These are phyloP conservation scores for Magnusiomyces suaveolens DNA, from an alignment of 1,139 yeast species.

Conservation along the genomic window DNA sequence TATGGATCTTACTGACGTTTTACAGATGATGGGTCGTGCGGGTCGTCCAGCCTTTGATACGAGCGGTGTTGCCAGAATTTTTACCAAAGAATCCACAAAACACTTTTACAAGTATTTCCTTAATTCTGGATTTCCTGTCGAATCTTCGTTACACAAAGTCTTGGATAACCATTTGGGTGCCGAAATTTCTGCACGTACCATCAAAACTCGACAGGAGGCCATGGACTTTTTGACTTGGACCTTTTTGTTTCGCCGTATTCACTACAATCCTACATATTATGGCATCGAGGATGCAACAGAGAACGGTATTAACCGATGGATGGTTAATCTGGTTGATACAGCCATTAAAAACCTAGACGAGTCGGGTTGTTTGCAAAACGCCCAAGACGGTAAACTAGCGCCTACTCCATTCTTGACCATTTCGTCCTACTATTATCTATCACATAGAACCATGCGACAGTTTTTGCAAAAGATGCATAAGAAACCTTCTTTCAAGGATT, in stretches of 20 bases:
- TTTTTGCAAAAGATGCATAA: constrained; percentile 46
- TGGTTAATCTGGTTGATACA: constrained; percentile 61
- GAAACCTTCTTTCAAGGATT: constrained; percentile 53
- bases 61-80: constrained; percentile 89
- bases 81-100: constrained; percentile 85
- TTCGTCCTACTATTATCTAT: constrained; percentile 84
- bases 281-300: constrained; percentile 66
- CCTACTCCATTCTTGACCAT: constrained; percentile 81
- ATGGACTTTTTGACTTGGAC: constrained; percentile 93
- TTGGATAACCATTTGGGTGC: constrained; percentile 95
- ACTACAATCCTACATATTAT: constrained; percentile 90
- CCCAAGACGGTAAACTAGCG: constrained; percentile 40
- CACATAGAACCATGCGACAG: constrained; percentile 77
- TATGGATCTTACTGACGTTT: constrained; percentile 85
- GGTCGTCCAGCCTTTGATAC: constrained; percentile 97
- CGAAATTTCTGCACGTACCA: constrained; percentile 84
- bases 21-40: constrained; percentile 90
- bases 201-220: constrained; percentile 74
- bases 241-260: constrained; percentile 83
- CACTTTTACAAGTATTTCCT: constrained; percentile 87
- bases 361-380: constrained; percentile 57
- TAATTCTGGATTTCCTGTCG: constrained; percentile 96
- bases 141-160: constrained; percentile 85
- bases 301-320: constrained; percentile 47
- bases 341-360: constrained; percentile 59